phyloP scores from a whole-genome alignment of 73 alveolate species.

The Uronychia binucleata region DNA sequence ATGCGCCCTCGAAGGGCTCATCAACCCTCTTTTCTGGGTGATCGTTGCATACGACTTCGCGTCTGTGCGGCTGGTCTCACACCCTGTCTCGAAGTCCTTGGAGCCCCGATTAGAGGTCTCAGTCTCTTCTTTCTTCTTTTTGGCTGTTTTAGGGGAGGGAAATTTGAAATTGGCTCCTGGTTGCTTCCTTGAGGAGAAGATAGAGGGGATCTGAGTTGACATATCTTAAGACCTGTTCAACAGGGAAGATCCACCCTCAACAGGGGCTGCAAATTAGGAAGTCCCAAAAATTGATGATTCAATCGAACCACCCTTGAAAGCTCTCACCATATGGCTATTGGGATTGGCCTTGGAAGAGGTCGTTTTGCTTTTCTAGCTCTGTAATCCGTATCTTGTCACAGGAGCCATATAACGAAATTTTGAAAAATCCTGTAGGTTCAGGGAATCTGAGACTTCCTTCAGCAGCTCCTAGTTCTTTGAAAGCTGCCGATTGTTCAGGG shows the following conservation, averaged over 20 bases:
- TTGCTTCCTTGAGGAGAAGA: background rate
- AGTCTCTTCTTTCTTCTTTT: background rate
- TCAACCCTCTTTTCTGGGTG: background rate
- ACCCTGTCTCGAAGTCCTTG: background rate
- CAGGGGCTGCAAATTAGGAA: background rate
- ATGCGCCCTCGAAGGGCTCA: background rate
- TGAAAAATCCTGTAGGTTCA: background rate
- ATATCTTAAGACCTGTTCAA: background rate
- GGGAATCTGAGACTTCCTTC: background rate
- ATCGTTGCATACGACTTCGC: background rate
- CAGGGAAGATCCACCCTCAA: background rate
- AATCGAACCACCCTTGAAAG: background rate
- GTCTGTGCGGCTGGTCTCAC: background rate
- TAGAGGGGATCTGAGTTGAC: background rate
- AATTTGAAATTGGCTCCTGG: too few relatives aligned
- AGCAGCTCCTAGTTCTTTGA: background rate
- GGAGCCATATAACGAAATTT: background rate
- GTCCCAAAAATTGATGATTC: background rate
- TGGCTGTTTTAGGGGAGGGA: background rate
- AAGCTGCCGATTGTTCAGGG: background rate
- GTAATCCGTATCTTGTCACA: background rate
- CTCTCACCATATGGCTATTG: background rate
- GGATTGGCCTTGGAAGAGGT: background rate
- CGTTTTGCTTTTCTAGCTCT: too few relatives aligned
- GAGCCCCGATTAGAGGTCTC: background rate